phyloP scores from a whole-genome alignment of 2,329 filamentous ascomycete species.

The Lasiodiplodia theobromae region DNA sequence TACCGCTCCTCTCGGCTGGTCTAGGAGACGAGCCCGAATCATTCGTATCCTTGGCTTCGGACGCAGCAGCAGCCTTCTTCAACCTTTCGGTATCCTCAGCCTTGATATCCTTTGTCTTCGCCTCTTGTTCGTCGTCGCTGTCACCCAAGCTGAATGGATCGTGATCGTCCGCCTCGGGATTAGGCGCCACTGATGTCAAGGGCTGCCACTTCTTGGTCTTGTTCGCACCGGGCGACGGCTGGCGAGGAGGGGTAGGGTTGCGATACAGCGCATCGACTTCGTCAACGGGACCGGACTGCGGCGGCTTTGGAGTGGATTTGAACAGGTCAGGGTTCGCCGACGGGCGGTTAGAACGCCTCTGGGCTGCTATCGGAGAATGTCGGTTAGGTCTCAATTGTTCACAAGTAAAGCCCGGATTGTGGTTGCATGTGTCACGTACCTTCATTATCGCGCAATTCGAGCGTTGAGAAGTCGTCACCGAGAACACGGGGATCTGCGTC shows the following conservation, averaged over 20 bases:
- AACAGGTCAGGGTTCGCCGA: conserved; percentile 81
- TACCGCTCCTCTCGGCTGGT: conserved; percentile 51
- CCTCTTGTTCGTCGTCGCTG: conserved; percentile 88
- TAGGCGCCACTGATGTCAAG: conserved; percentile 82
- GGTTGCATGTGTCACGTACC: conserved; percentile 43
- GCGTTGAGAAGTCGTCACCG: conserved; percentile 81
- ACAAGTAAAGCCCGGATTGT: neutral
- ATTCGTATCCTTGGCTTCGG: conserved; percentile 54
- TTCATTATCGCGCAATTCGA: conserved; percentile 69
- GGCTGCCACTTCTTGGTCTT: conserved; percentile 98
- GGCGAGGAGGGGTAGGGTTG: conserved; percentile 42
- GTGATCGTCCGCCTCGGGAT: conserved; percentile 80
- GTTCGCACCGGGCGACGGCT: conserved; percentile 39
- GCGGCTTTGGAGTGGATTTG: conserved; percentile 67
- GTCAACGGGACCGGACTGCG: conserved; percentile 70
- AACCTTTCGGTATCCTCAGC: conserved; percentile 60
- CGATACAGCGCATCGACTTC: conserved; percentile 81
- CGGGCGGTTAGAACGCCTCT: conserved; percentile 67
- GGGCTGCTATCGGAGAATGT: conserved; percentile 55
- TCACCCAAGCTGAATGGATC: conserved; percentile 97
- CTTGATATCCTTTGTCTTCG: conserved; percentile 69
- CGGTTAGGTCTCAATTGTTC: conserved; percentile 32
- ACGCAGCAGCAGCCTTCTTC: conserved; percentile 56
- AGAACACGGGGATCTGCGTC: conserved; percentile 93
- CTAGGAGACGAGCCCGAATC: conserved; percentile 31